These are phyloP conservation scores for Tulasnella sp. DNA, from an alignment of 768 basidiomycete genomes.

Conservation along the genomic window DNA sequence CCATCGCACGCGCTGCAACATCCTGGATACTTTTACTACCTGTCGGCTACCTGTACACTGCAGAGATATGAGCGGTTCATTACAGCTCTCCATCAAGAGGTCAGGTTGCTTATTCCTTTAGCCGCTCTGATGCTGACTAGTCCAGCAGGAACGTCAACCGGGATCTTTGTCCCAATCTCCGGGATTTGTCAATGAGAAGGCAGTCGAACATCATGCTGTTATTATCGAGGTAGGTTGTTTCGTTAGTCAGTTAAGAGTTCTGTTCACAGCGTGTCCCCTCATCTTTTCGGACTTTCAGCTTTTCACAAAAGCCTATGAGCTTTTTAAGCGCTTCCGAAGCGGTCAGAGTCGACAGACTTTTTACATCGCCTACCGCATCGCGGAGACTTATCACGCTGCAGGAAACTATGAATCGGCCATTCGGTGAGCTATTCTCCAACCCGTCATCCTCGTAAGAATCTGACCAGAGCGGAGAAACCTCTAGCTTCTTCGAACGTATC, in stretches of 20 bases:
- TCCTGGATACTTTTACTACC: conserved; percentile 90
- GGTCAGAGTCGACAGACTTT: conserved; percentile 80
- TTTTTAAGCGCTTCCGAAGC: conserved; percentile 75
- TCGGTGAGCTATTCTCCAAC: conserved; percentile 54
- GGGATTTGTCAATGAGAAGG: conserved; percentile 86
- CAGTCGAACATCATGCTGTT: conserved; percentile 83
- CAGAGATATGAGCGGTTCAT: conserved; percentile 70
- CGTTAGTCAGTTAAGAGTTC: conserved; percentile 20
- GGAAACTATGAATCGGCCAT: conserved; percentile 87
- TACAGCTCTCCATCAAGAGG: conserved; percentile 61
- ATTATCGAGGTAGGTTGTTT: conserved; percentile 71
- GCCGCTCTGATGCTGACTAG: neutral
- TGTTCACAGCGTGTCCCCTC: neutral
- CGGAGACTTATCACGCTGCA: conserved; percentile 77
- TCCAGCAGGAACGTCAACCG: conserved; percentile 42
- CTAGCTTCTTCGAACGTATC: conserved; percentile 91
- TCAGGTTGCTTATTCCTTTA: conserved; percentile 41
- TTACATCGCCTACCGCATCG: conserved; percentile 91
- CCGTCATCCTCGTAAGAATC: neutral
- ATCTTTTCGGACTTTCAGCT: conserved; percentile 53
- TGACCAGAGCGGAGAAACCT: neutral
- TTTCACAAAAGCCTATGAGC: conserved; percentile 91
- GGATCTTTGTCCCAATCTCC: conserved; percentile 54
- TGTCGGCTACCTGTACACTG: conserved; percentile 85
- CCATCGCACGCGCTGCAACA: conserved; percentile 85